These are phyloP conservation scores for Penicillium rolfsii DNA, from an alignment of 2,329 filamentous ascomycete genomes.

Conservation along the genomic window DNA sequence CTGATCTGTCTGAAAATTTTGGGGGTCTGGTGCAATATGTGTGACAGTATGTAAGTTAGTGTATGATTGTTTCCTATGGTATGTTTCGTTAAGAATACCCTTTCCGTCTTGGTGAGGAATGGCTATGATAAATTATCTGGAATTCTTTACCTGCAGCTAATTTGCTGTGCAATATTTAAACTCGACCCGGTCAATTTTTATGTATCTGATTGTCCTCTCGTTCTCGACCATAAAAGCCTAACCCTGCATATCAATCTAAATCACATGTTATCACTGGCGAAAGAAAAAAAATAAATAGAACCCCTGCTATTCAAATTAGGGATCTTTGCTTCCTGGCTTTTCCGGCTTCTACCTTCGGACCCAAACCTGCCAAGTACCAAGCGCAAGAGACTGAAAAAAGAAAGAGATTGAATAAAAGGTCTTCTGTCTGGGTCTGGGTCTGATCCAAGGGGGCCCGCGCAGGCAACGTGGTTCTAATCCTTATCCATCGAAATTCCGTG, in stretches of 20 bases:
- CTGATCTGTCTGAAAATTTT: background rate
- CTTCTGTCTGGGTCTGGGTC: conserved; percentile 16
- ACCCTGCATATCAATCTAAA: conserved; percentile 3
- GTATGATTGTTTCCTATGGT: background rate
- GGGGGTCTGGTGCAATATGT: background rate
- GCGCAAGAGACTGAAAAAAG: background rate
- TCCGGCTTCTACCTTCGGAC: conserved; percentile 11
- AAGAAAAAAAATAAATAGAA: background rate
- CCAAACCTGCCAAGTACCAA: background rate
- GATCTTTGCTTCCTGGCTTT: conserved; percentile 1
- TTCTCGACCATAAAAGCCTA: background rate
- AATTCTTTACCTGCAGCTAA: background rate
- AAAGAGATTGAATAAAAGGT: background rate
- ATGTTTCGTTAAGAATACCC: conserved; percentile 1
- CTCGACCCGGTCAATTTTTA: background rate
- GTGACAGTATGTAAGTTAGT: background rate
- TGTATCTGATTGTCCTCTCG: background rate
- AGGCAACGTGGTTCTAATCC: conserved; percentile 28
- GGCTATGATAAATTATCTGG: background rate
- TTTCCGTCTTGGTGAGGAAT: background rate
- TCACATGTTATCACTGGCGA: conserved; percentile 15
- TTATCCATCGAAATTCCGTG: conserved; percentile 17
- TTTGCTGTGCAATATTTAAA: conserved; percentile 3
- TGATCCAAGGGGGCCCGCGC: conserved; percentile 12
- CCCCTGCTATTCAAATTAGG: background rate